A percentile compares a stretch with the other conserved stretches of the same genome.
Conservation (phyloP, 2,329 filamentous ascomycete genomes). For the Microdochium bolleyi region DNA sequence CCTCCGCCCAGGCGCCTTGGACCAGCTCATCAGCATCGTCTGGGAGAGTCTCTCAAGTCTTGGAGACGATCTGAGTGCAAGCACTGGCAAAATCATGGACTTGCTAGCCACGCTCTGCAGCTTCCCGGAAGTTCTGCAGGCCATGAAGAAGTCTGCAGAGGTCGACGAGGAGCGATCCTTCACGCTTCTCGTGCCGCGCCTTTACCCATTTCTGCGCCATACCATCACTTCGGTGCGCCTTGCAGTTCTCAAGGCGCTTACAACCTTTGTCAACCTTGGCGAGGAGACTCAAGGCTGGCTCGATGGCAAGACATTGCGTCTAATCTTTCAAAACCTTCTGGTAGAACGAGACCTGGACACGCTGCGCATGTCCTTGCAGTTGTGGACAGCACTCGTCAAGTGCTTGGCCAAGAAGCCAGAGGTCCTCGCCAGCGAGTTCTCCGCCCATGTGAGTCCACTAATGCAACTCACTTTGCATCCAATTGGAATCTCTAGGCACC, state of each 20-base stretch:
- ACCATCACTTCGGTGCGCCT: conserved; percentile 94
- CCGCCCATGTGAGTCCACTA: conserved; percentile 68
- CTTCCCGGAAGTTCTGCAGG: conserved; percentile 83
- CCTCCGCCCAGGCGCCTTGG: conserved; percentile 69
- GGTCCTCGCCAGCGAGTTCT: conserved; percentile 65
- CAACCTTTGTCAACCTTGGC: conserved; percentile 86
- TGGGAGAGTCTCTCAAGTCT: conserved; percentile 96
- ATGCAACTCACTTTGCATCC: conserved; percentile 82
- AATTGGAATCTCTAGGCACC: conserved; percentile 83
- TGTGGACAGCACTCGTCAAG: conserved; percentile 75
- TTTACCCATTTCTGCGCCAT: conserved; percentile 93
- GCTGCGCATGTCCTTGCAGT: conserved; percentile 72
- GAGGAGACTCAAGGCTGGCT: conserved; percentile 84
- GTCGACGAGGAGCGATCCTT: conserved; percentile 84
- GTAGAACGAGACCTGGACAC: conserved; percentile 86
- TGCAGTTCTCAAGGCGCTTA: conserved; percentile 83
- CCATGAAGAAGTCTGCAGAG: conserved; percentile 86
- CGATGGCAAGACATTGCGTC: conserved; percentile 75
- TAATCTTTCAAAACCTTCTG: conserved; percentile 91
- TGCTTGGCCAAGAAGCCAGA: conserved; percentile 57
- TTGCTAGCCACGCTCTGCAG: conserved; percentile 90
- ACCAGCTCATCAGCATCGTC: conserved; percentile 83
- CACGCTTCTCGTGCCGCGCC: conserved; percentile 79
- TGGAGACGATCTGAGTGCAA: conserved; percentile 94
- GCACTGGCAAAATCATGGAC: conserved; percentile 98